Evolutionary conservation across 495 filamentous ascomycete species (phyloP).

Genomic region (Trichocladium uniseriatum): DNA sequence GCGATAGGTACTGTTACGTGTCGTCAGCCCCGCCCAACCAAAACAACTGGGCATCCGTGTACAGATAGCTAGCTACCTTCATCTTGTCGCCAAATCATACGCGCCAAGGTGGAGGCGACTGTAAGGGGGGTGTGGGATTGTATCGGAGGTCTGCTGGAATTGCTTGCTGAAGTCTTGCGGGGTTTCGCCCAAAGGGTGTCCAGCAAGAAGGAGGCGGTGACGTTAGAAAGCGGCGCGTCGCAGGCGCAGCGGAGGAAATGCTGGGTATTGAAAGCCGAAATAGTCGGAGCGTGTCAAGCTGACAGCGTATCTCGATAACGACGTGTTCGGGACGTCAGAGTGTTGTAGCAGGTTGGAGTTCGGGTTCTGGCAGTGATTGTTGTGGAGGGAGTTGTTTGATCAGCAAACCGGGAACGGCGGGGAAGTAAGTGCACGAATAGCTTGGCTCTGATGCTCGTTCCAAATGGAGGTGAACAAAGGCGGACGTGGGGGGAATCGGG

Average conservation of each 20-base stretch:
- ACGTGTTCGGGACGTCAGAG: background rate
- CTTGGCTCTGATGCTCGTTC: background rate
- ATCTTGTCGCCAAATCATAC: constrained; percentile 21
- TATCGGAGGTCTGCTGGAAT: background rate
- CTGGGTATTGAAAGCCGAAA: background rate
- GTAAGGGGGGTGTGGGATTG: background rate
- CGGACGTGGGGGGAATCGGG: background rate
- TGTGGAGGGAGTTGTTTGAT: background rate
- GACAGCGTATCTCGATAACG: too few species aligned
- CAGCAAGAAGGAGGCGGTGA: background rate
- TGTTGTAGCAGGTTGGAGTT: background rate
- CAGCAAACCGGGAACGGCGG: constrained; percentile 6
- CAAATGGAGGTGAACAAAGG: constrained; percentile 1
- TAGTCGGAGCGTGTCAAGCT: background rate
- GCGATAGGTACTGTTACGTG: constrained; percentile 69
- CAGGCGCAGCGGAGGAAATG: background rate
- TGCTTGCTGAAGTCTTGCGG: background rate
- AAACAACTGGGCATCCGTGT: background rate
- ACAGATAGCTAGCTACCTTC: constrained; percentile 34
- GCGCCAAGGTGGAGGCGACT: background rate
- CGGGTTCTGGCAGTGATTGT: background rate
- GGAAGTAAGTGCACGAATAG: background rate
- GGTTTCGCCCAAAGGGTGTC: background rate
- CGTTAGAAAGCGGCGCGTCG: background rate
- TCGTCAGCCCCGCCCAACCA: constrained; percentile 2